Base-by-base conservation (phyloP, 306 rosid genomes). In the Prunus armeniaca region DNA sequence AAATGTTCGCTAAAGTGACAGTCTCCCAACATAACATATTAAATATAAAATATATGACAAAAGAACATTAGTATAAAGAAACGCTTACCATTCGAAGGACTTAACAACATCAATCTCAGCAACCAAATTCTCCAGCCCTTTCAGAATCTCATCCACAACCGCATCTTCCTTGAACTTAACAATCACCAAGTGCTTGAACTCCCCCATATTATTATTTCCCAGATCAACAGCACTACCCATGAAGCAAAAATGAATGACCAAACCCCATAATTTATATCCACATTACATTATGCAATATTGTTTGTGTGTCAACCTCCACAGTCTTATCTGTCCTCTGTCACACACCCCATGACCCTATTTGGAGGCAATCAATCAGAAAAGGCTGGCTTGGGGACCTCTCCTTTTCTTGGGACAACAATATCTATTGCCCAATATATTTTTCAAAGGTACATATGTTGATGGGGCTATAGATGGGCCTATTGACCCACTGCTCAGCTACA, bases 111-210 rank as follows among this genome's bases (percentile, higher is more conserved):
- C 96, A 70, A 95, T 82, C 69, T 90, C 89, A 0, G 93, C 78
- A 69, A 92, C 98, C 85, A 95, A 61, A 56, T 85, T 87, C 85
- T 86, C 91, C 88, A 92, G 79, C 71, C 89, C 93, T 78, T 88
- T 86, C 17, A 91, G 71, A 49, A 95, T 80, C 12, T 90, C 97
- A 17, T 92, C 92, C n/a, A 89, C 96, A 4, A 1, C 80, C 5
- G 83, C 93, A 66, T 88, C 93, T 58, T 85, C 90, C 83, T 95
- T 95, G 84, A 95, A 95, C 93, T 89, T 90, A 7, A 83, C 97
- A 54, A 90, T 82, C 9, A 95, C 97, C 78, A 92, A 74, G 83
- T 92, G 98, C 80, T 95, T 92, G 84, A 89, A 95, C 60, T 82
- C 97, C 13, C 84, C 97, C 97, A 87, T 92, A 73, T 72, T 77